Evolutionary conservation across 1,139 yeast genomes (phyloP), one percentile per base, ranked within the genome.

Genomic region (Insectozyma bohioensis): DNA sequence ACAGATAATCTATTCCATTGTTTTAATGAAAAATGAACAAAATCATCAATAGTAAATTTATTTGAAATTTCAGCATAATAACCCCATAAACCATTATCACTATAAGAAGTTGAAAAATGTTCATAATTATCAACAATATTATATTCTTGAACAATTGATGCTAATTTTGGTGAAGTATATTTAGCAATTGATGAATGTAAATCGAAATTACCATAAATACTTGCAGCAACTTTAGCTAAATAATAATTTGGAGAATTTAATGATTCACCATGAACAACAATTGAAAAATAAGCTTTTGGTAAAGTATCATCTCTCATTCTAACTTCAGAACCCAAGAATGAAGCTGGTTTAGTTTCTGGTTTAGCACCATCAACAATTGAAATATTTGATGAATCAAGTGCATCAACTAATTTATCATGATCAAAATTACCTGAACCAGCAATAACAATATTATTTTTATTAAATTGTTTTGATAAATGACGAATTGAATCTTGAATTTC

Each of bases 261-360:
- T 31, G 80, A 68, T 63, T 82, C 90, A 66, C 87, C 87, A 53
- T 77, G 72, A 40, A 73, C 90, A 40, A 86, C 87, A 49, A 85
- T 69, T 39, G 88, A 65, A 49, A 83, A 70, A 72, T 82, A 81
- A 40, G 92, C 92, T 60, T 78, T 76, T 57, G 90, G 86, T 58
- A 81, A 59, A 48, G 88, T 84, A 63, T 85, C 95, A 56, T 85
- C 95, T 78, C 95, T 82, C 71, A 83, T 67, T 75, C 88, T 80
- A 47, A 83, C 80, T 61, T 85, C 94, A 34, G 92, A 83, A 55
- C 95, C 95, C 60, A 84, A 73, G 75, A 83, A 84, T 28, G 77
- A 57, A 40, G 82, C 76, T 40, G 77, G 69, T 45, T 67, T 64
- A 37, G 58, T 56, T 28, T 68, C 66, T 47, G 82, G 80, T 56